These are phyloP conservation scores for Endocalyx cinctus DNA, from an alignment of 2,329 filamentous ascomycete species.

Conservation along the genomic window DNA sequence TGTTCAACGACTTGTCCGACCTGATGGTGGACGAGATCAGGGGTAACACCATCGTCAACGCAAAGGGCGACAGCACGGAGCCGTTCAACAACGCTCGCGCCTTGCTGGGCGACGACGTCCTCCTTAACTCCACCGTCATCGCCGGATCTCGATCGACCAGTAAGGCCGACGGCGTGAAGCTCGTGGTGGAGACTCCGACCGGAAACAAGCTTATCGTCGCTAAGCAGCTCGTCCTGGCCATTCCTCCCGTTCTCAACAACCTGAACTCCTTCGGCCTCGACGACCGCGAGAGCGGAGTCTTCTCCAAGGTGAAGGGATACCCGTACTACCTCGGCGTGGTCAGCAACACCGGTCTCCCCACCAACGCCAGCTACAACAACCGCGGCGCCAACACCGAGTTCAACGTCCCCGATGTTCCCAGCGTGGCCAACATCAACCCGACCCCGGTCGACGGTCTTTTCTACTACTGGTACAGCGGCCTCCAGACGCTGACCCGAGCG, in stretches of 20 bases:
- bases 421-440: conserved; percentile 2
- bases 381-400: neutral
- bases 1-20: conserved; percentile 29
- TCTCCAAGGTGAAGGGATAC: conserved; percentile 2
- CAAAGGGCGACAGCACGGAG: conserved; percentile 16
- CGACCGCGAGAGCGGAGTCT: neutral
- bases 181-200: conserved; percentile 21
- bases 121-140: conserved; percentile 20
- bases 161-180: conserved; percentile 15
- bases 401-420: conserved; percentile 2
- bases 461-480: conserved; percentile 3
- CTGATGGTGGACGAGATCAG: conserved; percentile 12
- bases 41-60: conserved; percentile 14
- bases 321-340: neutral
- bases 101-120: conserved; percentile 22
- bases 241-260: conserved; percentile 29
- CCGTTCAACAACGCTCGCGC: conserved; percentile 23
- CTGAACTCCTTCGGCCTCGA: conserved; percentile 29
- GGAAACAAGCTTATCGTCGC: conserved; percentile 26
- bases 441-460: conserved; percentile 1
- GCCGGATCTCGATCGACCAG: conserved; percentile 15
- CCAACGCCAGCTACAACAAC: conserved; percentile 1
- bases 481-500: neutral
- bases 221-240: conserved; percentile 30
- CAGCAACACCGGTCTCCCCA: neutral